Base-by-base conservation (phyloP, 495 filamentous ascomycete species). In the Annulohypoxylon maeteangense region DNA sequence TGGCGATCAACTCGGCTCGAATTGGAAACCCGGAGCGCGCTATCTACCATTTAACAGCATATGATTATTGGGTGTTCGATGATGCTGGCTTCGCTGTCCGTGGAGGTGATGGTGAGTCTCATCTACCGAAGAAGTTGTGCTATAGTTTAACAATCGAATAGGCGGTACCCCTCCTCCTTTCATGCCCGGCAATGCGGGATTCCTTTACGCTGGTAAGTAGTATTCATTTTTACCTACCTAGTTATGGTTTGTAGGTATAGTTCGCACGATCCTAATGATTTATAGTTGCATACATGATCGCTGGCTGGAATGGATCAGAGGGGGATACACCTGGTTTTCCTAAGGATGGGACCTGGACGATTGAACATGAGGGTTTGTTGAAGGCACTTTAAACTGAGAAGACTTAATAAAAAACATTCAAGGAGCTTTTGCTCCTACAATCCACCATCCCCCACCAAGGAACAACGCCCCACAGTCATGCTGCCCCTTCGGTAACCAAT, bases 21-120 rank as follows among this genome's bases (percentile, higher is more conserved):
- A 56, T 82, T 10, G 77, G 77, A 2, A 74, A 80, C 12, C 61
- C 65, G 20, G 77, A 81, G 31, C 66, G 68, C 16, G 80, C 81
- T 10, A 73, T 82, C 48, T 66, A 67, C 14, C 80, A 77, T 72
- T 61, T 82, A 20, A 75, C 79, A 4, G 70, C 70, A 10, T 76
- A 81, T 70, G 62, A 73, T 14, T 76, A 76, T 66, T 81, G 77
- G 64, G 36, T 67, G n/a, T 82, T 83, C 47, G 79, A 82, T 65
- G 81, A 80, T 68, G 73, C 79, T 23, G 81, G 82, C 0, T 81
- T 81, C 67, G 79, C 77, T 20, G 74, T 79, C 45, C 78, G 81
- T 12, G 81, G 80, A 20, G 67, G 71, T 7, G 65, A 74, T 23
- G 74, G 74, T 63, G 22, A 53, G 60, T 53, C 51, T 50, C 23